Conservation (phyloP, 2,329 filamentous ascomycete species). For the Amphichorda felina region DNA sequence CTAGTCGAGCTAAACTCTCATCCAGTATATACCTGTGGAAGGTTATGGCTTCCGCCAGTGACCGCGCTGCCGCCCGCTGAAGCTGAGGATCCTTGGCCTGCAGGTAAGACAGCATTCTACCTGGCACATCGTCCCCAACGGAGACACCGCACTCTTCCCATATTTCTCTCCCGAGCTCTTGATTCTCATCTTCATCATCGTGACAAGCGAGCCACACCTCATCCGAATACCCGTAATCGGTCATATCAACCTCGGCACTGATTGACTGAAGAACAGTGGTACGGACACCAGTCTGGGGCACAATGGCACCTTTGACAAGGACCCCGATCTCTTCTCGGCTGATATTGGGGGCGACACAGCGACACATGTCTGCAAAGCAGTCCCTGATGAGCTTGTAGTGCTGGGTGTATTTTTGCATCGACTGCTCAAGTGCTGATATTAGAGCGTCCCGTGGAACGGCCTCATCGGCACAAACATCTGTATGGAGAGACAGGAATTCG, state of each 20-base stretch:
- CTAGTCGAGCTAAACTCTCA: constrained; percentile 51
- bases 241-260: constrained; percentile 83
- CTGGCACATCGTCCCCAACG: constrained; percentile 51
- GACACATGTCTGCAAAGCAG: constrained; percentile 75
- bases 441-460: constrained; percentile 67
- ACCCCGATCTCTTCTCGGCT: constrained; percentile 57
- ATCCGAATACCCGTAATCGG: constrained; percentile 72
- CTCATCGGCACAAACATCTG: constrained; percentile 62
- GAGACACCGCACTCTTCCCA: constrained; percentile 89
- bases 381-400: constrained; percentile 96
- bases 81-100: constrained; percentile 71
- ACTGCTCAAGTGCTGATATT: constrained; percentile 57
- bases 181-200: constrained; percentile 81
- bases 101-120: constrained; percentile 65
- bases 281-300: constrained; percentile 68
- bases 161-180: constrained; percentile 70
- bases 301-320: constrained; percentile 68
- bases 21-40: constrained; percentile 47
- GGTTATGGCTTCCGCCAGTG: constrained; percentile 63
- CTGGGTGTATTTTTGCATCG: constrained; percentile 82
- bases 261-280: constrained; percentile 82
- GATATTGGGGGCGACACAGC: constrained; percentile 76
- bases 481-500: constrained; percentile 84
- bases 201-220: constrained; percentile 92
- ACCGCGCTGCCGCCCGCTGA: constrained; percentile 69